A percentile compares a stretch with the other conserved stretches of the same genome.
phyloP scores from a whole-genome alignment of 129 eudicot species.

The Helianthus tuberosus region DNA sequence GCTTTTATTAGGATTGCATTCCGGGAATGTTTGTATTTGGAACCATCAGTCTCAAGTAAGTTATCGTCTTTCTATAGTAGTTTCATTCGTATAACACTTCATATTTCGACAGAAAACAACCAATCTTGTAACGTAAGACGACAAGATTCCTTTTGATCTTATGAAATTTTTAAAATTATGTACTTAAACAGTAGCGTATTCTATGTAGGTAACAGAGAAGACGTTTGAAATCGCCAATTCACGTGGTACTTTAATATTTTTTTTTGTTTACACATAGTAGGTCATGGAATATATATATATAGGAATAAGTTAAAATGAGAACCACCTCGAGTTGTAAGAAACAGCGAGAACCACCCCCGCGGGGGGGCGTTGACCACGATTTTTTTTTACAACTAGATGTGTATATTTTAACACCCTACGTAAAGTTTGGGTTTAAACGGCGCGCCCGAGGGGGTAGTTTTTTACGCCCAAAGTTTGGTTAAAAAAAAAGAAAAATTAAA shows the following conservation, averaged over 20 bases:
- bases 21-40: conserved; percentile 83
- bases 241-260: conserved; percentile 48
- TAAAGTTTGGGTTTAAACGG: no score
- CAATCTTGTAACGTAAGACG: neutral
- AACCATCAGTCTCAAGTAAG: conserved; percentile 79
- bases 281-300: neutral
- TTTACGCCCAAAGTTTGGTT: no score
- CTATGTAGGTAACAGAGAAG: conserved; percentile 57
- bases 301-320: no score
- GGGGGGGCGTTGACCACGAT: no score
- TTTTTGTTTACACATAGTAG: neutral
- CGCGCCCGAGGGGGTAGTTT: no score
- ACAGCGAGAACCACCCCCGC: no score
- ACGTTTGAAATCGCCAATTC: conserved; percentile 61
- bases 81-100: neutral
- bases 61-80: neutral
- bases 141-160: neutral
- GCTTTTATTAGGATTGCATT: conserved; percentile 73
- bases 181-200: neutral
- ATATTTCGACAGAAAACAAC: neutral
- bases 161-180: neutral
- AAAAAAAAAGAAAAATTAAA: no score
- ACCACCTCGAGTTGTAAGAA: no score
- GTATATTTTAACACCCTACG: no score
- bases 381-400: no score